A percentile compares a stretch with the other conserved stretches of the same genome.
These are phyloP conservation scores for Auricularia auricula-judae DNA, from an alignment of 768 basidiomycete species.

Conservation along the genomic window DNA sequence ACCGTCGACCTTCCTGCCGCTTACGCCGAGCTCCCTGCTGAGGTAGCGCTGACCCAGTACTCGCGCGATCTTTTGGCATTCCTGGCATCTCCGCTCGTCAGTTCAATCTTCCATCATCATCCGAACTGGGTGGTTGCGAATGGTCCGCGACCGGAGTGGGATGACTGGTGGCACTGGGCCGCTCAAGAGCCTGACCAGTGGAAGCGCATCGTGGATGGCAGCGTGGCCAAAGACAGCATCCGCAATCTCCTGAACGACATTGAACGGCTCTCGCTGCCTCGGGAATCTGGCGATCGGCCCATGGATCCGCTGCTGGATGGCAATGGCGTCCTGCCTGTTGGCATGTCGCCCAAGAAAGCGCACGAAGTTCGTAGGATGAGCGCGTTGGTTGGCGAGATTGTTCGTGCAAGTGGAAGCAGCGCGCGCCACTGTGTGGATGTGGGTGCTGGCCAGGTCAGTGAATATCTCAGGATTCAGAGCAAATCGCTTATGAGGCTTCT, in stretches of 20 bases:
- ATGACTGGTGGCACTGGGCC: conserved; percentile 30
- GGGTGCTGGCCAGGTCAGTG: conserved; percentile 57
- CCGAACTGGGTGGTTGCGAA: conserved; percentile 32
- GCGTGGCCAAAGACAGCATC: conserved; percentile 15
- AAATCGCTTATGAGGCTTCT: neutral
- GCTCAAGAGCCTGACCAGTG: conserved; percentile 11
- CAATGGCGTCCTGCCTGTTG: conserved; percentile 14
- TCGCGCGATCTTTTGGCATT: neutral
- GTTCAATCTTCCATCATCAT: conserved; percentile 31
- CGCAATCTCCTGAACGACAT: conserved; percentile 17
- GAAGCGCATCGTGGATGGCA: conserved; percentile 13
- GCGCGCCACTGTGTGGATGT: conserved; percentile 49
- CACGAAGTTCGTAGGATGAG: conserved; percentile 64
- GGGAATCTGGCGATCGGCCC: conserved; percentile 9
- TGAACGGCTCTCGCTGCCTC: conserved; percentile 11
- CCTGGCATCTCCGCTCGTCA: conserved; percentile 11
- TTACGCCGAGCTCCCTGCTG: neutral
- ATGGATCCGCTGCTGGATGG: neutral
- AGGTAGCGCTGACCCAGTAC: neutral
- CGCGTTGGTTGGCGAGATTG: conserved; percentile 34
- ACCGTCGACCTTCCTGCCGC: neutral
- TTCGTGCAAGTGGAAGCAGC: conserved; percentile 16
- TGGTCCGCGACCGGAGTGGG: conserved; percentile 16
- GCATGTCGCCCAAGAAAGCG: conserved; percentile 68
- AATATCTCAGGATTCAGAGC: neutral